Evolutionary conservation across 2,329 filamentous ascomycete species (phyloP).

Genomic region (Talaromyces sp.): DNA sequence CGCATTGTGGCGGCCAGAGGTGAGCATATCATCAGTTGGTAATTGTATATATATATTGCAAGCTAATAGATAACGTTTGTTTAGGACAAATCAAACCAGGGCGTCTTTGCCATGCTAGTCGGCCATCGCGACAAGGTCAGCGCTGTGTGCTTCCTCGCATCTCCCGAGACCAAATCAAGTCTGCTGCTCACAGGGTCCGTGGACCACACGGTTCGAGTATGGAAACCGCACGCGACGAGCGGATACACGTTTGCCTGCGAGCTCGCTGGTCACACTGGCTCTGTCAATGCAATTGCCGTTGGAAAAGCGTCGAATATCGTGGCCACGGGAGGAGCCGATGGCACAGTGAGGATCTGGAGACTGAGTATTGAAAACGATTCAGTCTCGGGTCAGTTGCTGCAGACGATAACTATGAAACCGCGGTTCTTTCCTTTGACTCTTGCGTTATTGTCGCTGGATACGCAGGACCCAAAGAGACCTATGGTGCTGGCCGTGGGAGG

Average conservation of each 20-base stretch:
- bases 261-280: conserved; percentile 62
- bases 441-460: conserved; percentile 59
- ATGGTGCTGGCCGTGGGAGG: conserved; percentile 77
- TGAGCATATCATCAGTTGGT: conserved; percentile 37
- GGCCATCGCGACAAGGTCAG: conserved; percentile 79
- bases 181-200: conserved; percentile 74
- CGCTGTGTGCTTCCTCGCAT: conserved; percentile 70
- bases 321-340: conserved; percentile 59
- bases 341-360: conserved; percentile 62
- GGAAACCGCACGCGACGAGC: conserved; percentile 33
- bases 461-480: conserved; percentile 39
- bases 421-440: conserved; percentile 77
- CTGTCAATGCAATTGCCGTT: conserved; percentile 61
- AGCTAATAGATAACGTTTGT: background rate
- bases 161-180: conserved; percentile 41
- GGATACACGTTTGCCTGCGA: conserved; percentile 42
- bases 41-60: background rate
- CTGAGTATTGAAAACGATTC: conserved; percentile 42
- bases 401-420: conserved; percentile 67
- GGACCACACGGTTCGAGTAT: conserved; percentile 69
- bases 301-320: conserved; percentile 44
- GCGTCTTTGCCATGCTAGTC: conserved; percentile 62
- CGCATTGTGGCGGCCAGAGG: conserved; percentile 77
- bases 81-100: conserved; percentile 44
- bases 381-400: conserved; percentile 42